These are phyloP conservation scores for Trichoderma guizhouense DNA, from an alignment of 2,329 filamentous ascomycete species.

Conservation along the genomic window DNA sequence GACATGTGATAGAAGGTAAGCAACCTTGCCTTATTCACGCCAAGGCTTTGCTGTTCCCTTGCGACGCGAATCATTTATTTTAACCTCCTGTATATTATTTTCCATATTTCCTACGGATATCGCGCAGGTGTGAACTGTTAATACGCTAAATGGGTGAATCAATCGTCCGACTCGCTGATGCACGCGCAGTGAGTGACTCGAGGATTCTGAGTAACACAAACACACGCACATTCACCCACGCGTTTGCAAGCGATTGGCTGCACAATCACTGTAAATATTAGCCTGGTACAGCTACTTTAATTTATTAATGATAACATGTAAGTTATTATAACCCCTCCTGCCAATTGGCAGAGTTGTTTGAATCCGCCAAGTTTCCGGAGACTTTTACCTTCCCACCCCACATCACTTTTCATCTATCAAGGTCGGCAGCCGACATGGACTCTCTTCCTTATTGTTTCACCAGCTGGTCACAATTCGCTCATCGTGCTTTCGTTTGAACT, in stretches of 20 bases:
- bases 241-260: neutral
- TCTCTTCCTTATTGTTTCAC: neutral
- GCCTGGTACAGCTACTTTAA: neutral
- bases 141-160: neutral
- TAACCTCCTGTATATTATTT: neutral
- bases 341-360: neutral
- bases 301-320: too few relatives aligned
- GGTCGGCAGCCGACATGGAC: neutral
- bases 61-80: neutral
- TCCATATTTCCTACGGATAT: neutral
- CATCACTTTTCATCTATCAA: neutral
- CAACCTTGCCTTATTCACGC: neutral
- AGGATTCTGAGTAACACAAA: neutral
- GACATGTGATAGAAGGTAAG: too few relatives aligned
- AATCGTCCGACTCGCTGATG: neutral
- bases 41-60: neutral
- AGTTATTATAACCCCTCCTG: neutral
- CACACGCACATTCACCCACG: neutral
- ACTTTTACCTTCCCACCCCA: neutral
- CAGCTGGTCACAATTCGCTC: neutral
- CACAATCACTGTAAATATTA: neutral
- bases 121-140: neutral
- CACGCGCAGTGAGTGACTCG: neutral
- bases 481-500: neutral
- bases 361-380: neutral